A percentile compares a stretch with the other conserved stretches of the same genome.
These are phyloP conservation scores for Phytophthora idaei DNA, from an alignment of 352 stramenopile genomes.

Conservation along the genomic window DNA sequence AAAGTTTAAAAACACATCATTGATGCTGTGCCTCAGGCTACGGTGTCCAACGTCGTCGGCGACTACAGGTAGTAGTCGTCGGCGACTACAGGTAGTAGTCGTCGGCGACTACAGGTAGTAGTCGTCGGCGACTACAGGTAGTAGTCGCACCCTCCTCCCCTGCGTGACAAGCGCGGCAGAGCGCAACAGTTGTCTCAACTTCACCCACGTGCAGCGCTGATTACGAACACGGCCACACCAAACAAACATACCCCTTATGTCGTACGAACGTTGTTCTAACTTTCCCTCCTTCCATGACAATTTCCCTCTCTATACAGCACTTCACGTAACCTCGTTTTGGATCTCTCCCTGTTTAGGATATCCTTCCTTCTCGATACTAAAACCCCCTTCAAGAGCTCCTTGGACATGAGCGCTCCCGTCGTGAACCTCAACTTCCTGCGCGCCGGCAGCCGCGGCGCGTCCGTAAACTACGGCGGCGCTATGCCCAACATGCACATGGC, in stretches of 20 bases:
- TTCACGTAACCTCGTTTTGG: slow-evolving; percentile 6
- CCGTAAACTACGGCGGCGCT: slow-evolving; percentile 73
- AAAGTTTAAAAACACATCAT: too few species aligned
- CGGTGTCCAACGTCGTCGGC: too few species aligned
- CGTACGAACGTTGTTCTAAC: slow-evolving; percentile 2
- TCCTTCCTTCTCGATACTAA: slow-evolving; percentile 13
- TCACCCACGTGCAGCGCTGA: background rate
- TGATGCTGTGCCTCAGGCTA: too few species aligned
- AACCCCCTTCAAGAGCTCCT: background rate
- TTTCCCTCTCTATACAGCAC: slow-evolving; percentile 1
- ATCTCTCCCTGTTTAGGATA: slow-evolving; percentile 7
- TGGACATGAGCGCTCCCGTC: slow-evolving; percentile 44
- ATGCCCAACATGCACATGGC: slow-evolving; percentile 78
- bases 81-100: too few species aligned
- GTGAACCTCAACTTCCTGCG: slow-evolving; percentile 78
- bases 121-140: too few species aligned
- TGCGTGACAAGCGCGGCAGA: too few species aligned
- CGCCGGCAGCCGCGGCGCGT: slow-evolving; percentile 61
- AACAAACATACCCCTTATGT: background rate
- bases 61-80: too few species aligned
- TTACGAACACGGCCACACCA: slow-evolving; percentile 9
- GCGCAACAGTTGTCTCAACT: too few species aligned
- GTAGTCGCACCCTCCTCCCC: too few species aligned
- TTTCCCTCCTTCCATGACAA: background rate
- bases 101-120: too few species aligned